Percentiles rank a stretch among this genome's conserved stretches.
These are phyloP conservation scores for Gyrodon lividus DNA, from an alignment of 768 basidiomycete genomes.

Conservation along the genomic window DNA sequence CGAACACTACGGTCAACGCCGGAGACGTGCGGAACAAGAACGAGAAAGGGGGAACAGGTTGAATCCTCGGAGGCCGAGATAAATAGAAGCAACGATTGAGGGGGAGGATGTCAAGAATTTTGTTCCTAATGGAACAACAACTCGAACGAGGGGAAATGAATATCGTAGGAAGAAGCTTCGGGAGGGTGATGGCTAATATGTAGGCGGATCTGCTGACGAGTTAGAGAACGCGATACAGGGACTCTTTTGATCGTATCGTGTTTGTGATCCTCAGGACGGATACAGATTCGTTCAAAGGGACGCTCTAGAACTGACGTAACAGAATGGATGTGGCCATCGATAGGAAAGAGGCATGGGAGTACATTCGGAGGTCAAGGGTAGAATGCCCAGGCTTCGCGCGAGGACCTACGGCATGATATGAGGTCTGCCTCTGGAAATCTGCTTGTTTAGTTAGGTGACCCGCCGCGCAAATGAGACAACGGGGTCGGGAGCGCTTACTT, in stretches of 20 bases:
- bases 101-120: constrained; percentile 67
- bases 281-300: constrained; percentile 45
- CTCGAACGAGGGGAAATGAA: constrained; percentile 43
- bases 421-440: too few relatives aligned
- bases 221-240: constrained; percentile 49
- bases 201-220: constrained; percentile 61
- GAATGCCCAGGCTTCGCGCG: too few relatives aligned
- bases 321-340: not conserved
- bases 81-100: constrained; percentile 59
- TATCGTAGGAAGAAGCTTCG: constrained; percentile 72
- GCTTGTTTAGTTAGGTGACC: too few relatives aligned
- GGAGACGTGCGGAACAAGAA: constrained; percentile 40
- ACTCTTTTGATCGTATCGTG: constrained; percentile 58
- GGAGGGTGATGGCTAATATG: too few relatives aligned
- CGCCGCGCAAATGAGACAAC: not conserved
- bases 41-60: not conserved
- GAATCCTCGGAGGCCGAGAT: constrained; percentile 23
- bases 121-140: constrained; percentile 62
- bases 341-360: too few relatives aligned
- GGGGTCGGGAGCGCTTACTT: not conserved
- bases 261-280: constrained; percentile 62
- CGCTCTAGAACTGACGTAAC: constrained; percentile 28
- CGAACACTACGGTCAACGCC: constrained; percentile 78
- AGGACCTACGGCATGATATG: too few relatives aligned
- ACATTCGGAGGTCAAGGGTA: too few relatives aligned